Conservation (phyloP, 176 grass and related monocot species). For the Poa annua region DNA sequence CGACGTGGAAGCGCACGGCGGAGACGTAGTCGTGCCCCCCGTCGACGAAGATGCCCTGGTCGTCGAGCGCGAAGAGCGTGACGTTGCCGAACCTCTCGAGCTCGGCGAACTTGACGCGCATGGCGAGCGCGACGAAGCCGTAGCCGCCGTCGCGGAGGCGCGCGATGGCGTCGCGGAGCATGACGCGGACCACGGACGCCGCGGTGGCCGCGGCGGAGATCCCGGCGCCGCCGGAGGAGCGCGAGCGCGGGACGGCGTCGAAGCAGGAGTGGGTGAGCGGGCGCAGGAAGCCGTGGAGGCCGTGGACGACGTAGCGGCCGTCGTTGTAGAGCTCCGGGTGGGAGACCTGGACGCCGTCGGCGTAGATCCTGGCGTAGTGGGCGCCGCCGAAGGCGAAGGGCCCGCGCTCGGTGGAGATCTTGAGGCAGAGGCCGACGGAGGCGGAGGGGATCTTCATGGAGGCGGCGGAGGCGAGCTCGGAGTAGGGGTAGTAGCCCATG, state of each 20-base stretch:
- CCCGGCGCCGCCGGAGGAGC: neutral
- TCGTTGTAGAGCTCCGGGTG: slow-evolving; percentile 82
- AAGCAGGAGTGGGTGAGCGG: slow-evolving; percentile 69
- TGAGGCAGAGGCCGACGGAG: slow-evolving; percentile 65
- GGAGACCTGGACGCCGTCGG: slow-evolving; percentile 66
- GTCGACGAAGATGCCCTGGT: slow-evolving; percentile 64
- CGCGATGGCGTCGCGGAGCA: slow-evolving; percentile 74
- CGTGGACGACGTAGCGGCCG: slow-evolving; percentile 74
- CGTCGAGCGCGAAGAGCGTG: slow-evolving; percentile 81
- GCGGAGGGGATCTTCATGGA: slow-evolving; percentile 60
- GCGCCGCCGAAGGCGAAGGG: slow-evolving; percentile 34
- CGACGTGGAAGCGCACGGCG: slow-evolving; percentile 65
- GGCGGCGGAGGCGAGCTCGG: slow-evolving; percentile 50
- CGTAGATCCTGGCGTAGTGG: slow-evolving; percentile 50
- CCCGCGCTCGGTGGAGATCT: slow-evolving; percentile 43
- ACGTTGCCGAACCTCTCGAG: slow-evolving; percentile 56
- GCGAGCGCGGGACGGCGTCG: neutral
- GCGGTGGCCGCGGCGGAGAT: neutral
- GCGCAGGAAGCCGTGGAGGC: slow-evolving; percentile 61
- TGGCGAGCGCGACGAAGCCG: slow-evolving; percentile 71
- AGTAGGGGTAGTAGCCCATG: slow-evolving; percentile 66
- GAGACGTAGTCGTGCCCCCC: slow-evolving; percentile 70
- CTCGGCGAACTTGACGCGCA: slow-evolving; percentile 76
- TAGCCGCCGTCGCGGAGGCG: slow-evolving; percentile 71
- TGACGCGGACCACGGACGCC: slow-evolving; percentile 60